Percentiles rank a stretch among this genome's conserved stretches.
These are phyloP conservation scores for Fusarium chaquense DNA, from an alignment of 2,329 filamentous ascomycete species.

Conservation along the genomic window DNA sequence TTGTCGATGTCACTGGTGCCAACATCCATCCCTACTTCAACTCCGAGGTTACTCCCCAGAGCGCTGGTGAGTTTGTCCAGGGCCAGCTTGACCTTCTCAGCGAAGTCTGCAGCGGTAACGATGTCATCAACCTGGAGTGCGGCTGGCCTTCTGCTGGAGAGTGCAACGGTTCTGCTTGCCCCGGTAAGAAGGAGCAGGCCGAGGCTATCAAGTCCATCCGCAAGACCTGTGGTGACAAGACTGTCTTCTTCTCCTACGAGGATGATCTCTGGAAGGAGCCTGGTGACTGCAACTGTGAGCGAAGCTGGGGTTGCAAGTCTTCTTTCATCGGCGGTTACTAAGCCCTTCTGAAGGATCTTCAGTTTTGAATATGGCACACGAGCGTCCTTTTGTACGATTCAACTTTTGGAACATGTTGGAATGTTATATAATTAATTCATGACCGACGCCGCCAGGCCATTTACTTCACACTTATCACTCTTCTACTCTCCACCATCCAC, in stretches of 20 bases:
- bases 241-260: constrained; percentile 84
- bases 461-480: constrained; percentile 33
- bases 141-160: constrained; percentile 84
- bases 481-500: constrained; percentile 21
- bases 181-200: constrained; percentile 75
- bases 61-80: constrained; percentile 82
- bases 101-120: constrained; percentile 76
- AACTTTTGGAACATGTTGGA: constrained; percentile 39
- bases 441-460: constrained; percentile 42
- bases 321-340: constrained; percentile 42
- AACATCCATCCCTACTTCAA: constrained; percentile 99
- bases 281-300: constrained; percentile 79
- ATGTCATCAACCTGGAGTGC: constrained; percentile 86
- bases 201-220: constrained; percentile 79
- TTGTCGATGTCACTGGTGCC: constrained; percentile 82
- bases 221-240: constrained; percentile 71
- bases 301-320: constrained; percentile 74
- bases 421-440: constrained; percentile 49
- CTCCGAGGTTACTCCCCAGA: constrained; percentile 67
- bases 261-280: constrained; percentile 86
- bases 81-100: constrained; percentile 78
- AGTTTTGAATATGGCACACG: constrained; percentile 39
- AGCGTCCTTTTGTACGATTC: constrained; percentile 32
- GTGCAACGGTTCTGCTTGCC: constrained; percentile 78
- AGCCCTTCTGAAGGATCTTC: constrained; percentile 20